Evolutionary conservation across 306 rosid genomes (phyloP), one percentile per base, ranked within the genome.

Genomic region (Sechiopsis laciniata): DNA sequence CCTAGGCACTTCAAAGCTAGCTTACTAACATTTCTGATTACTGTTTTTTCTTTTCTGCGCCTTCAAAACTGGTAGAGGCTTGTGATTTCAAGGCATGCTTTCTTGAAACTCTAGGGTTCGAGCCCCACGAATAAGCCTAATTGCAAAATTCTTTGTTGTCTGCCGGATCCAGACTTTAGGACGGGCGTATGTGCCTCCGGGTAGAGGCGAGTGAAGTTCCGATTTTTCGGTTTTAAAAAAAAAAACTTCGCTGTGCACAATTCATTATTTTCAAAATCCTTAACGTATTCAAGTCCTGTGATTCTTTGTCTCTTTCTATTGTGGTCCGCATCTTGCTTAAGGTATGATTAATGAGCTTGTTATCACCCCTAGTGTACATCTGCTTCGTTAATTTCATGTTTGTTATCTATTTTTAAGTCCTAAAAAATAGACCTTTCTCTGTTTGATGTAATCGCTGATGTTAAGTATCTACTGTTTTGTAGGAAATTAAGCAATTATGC

Each of bases 401-500:
- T 40, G 1, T 64, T 40, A 37, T 64, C 21, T 64, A 1, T 40
- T 17, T 9, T 9, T 10, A 16, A 26, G 37, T 32, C 37, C 37
- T 32, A 3, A 5, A 32, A 32, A 32, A 32, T 32, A 32, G 37
- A 32, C 37, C 71, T 65, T 40, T 65, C 29, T 17, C 16, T 40
- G 16, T 67, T 66, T 75, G 20, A 50, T 70, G 54, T 71, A 55
- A 46, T 29, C 58, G 45, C 73, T 70, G 29, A 63, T 11, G 16
- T 19, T 12, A 19, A 67, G 11, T 74, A 22, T 13, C 26, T 42
- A 24, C 55, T 68, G 13, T 55, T 67, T 60, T 55, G 63, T 85
- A 95, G 99, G 99, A 95, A 81, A 85, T 95, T 76, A 95, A 88
- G 79, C 99, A 95, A 75, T 88, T 95, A 78, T 89, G 99, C 70